Percentiles rank a stretch among this genome's conserved stretches.
Evolutionary conservation across 805 yeast species (phyloP).

Genomic region (Candida gorgasii): DNA sequence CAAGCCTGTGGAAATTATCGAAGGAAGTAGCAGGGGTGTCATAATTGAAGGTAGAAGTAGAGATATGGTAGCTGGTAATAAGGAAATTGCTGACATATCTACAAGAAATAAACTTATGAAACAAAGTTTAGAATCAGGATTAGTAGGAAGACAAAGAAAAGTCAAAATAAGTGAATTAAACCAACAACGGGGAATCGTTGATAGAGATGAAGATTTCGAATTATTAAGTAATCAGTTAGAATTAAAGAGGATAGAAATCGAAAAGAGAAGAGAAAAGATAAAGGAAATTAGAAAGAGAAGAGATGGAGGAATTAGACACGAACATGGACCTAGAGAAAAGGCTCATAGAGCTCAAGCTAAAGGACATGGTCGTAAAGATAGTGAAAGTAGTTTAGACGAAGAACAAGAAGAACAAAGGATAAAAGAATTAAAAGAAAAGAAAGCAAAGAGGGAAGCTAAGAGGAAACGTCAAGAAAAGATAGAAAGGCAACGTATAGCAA

Average conservation of each 20-base stretch:
- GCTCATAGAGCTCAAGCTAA: background rate
- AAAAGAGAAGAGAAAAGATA: background rate
- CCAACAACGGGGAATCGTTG: background rate
- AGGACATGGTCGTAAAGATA: background rate
- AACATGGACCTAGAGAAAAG: background rate
- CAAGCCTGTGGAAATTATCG: background rate
- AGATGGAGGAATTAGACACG: conserved; percentile 4
- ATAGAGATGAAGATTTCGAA: conserved; percentile 3
- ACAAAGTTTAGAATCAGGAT: conserved; percentile 2
- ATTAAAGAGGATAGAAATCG: conserved; percentile 1
- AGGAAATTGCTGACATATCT: background rate
- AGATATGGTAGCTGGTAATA: background rate
- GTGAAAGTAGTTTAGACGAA: background rate
- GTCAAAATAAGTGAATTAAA: background rate
- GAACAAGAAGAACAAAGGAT: conserved; percentile 5
- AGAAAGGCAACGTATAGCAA: too few relatives aligned
- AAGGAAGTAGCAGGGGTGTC: background rate
- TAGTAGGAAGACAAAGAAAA: conserved; percentile 6
- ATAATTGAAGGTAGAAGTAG: background rate
- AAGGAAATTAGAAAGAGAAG: background rate
- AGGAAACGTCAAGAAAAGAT: conserved; percentile 2
- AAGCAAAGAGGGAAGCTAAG: conserved; percentile 5
- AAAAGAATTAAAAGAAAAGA: conserved; percentile 3
- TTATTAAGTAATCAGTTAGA: conserved; percentile 3
- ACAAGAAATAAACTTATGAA: conserved; percentile 4